phyloP scores from a whole-genome alignment of 495 filamentous ascomycete species.

The Penicillium alfredii region DNA sequence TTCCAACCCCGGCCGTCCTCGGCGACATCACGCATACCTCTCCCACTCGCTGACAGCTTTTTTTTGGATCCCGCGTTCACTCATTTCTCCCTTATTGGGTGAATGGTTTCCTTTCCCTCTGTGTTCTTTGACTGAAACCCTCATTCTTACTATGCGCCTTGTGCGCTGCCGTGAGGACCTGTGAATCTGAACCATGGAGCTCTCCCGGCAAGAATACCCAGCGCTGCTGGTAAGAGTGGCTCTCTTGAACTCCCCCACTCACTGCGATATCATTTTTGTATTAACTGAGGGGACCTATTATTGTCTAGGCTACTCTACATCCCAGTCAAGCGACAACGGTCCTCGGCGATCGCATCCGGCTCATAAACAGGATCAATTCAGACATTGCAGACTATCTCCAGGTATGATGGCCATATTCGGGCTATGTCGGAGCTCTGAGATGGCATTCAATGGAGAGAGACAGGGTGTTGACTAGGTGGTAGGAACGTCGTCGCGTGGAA shows the following conservation, averaged over 20 bases:
- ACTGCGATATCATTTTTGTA: background rate
- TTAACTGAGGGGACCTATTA: conserved; percentile 13
- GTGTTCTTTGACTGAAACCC: no score
- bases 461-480: conserved; percentile 10
- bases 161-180: conserved; percentile 18
- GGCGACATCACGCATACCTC: conserved; percentile 8
- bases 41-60: background rate
- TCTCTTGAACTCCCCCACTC: conserved; percentile 4
- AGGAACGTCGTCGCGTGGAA: conserved; percentile 93
- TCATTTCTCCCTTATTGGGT: conserved; percentile 11
- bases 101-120: no score
- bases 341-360: conserved; percentile 80
- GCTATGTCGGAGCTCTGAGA: conserved; percentile 4
- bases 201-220: conserved; percentile 90
- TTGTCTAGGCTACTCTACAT: conserved; percentile 66
- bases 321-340: conserved; percentile 79
- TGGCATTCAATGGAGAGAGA: conserved; percentile 3
- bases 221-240: conserved; percentile 76
- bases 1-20: conserved; percentile 23
- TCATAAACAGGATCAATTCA: conserved; percentile 78
- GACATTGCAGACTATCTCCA: conserved; percentile 97
- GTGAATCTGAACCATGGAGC: conserved; percentile 54
- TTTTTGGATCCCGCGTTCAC: conserved; percentile 23
- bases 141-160: conserved; percentile 37
- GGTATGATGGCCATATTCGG: conserved; percentile 51